Evolutionary conservation across 2,329 filamentous ascomycete species (phyloP).

Genomic region (Claviceps sp.): DNA sequence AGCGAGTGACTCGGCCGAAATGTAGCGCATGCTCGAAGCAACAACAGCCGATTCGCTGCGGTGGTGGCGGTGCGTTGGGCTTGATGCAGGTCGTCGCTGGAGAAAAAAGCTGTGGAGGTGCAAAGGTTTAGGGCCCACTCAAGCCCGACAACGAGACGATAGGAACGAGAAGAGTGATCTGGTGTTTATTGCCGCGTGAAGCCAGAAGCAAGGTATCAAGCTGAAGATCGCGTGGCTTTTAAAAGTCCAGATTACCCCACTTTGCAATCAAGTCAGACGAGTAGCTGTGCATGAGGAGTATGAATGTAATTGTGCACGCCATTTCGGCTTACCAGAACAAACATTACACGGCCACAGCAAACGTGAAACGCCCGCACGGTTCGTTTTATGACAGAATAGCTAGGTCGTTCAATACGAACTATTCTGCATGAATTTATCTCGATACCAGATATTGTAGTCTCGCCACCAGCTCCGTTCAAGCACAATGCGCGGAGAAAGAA

Average conservation of each 20-base stretch:
- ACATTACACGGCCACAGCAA: background rate
- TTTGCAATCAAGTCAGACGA: background rate
- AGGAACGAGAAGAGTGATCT: background rate
- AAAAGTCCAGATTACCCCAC: background rate
- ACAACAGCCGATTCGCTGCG: conserved; percentile 40
- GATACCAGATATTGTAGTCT: conserved; percentile 2
- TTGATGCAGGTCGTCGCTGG: background rate
- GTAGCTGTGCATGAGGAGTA: background rate
- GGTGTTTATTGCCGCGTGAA: background rate
- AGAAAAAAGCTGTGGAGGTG: background rate
- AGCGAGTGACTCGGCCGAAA: conserved; percentile 57
- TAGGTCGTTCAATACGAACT: too few species aligned
- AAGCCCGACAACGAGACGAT: background rate
- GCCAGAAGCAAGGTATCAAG: background rate
- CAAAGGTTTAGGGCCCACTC: background rate
- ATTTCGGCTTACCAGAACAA: background rate
- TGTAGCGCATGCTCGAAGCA: conserved; percentile 50
- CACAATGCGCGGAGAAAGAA: background rate
- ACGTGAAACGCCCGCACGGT: background rate
- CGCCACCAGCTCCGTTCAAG: background rate
- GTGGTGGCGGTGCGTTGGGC: background rate
- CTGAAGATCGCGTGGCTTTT: background rate
- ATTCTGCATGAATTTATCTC: background rate
- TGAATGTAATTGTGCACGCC: too few species aligned
- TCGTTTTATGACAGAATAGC: background rate